Conservation (phyloP, 73 alveolate species). For the Effrenium voratum region DNA sequence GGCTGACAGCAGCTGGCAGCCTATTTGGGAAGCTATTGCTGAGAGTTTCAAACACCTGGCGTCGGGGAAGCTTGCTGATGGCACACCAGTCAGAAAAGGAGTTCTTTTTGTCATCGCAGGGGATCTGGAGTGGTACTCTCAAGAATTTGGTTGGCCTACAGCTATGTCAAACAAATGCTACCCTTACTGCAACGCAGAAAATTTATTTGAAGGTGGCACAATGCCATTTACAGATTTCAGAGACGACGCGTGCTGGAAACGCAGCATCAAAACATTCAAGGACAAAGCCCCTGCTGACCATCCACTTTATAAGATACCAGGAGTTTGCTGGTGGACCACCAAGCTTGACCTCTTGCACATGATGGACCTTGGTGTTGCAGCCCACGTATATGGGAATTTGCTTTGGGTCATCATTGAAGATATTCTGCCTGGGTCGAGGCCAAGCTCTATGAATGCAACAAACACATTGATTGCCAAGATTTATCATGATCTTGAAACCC, state of each 20-base stretch:
- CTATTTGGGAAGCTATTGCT: background rate
- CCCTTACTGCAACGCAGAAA: background rate
- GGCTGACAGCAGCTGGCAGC: background rate
- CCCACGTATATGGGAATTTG: background rate
- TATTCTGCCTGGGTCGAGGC: background rate
- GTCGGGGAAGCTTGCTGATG: background rate
- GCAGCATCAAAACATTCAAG: background rate
- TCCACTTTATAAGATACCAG: background rate
- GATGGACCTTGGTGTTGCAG: background rate
- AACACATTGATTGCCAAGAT: background rate
- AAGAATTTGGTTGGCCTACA: conserved; percentile 7
- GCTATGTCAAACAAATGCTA: background rate
- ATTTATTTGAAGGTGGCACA: background rate
- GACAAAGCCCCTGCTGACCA: background rate
- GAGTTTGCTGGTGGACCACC: background rate
- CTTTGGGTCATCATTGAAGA: background rate
- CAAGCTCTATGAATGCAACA: background rate
- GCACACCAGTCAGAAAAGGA: background rate
- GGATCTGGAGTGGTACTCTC: background rate
- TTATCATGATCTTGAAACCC: background rate
- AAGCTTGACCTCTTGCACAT: background rate
- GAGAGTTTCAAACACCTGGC: background rate
- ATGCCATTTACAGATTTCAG: background rate
- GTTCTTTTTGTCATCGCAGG: background rate
- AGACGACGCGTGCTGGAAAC: background rate